Base-by-base conservation (phyloP, 2,329 filamentous ascomycete genomes). In the Tetracladium maxilliforme region DNA sequence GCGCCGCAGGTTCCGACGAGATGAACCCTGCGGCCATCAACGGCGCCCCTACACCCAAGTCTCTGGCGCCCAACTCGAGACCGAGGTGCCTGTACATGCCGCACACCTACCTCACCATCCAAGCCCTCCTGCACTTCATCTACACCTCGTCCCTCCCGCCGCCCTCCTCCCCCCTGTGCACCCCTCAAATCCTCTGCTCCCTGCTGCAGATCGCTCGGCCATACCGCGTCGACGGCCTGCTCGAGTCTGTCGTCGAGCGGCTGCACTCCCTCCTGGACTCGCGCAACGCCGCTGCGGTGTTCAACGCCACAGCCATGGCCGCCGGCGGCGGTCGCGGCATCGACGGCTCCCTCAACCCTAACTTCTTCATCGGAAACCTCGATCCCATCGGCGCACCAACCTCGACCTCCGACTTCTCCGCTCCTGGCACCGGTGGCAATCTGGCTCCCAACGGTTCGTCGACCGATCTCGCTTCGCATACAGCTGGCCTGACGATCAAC, bases 301-400 rank as follows among this genome's bases (percentile, higher is more conserved):
- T 98, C 60, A 98, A 98, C 37, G 90, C 90, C 1, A 90, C 87
- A 0, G 90, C 90, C 26, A 95, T 95, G 90, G 90, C 86, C 1
- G 90, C 90, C 2, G 90, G 90, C 8, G 86, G 90, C 14, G 90
- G 90, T 1, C 71, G 84, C 23, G 80, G 81, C 23, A 81, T 87
- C 15, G 74, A 78, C 26, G 81, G 63, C 19, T 60, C 56, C 2
- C 50, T 72, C 16, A 71, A 72, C 38, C n/a, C n/a, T n/a, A n/a
- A n/a, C n/a, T n/a, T n/a, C n/a, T n/a, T n/a, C n/a, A n/a, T n/a
- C n/a, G n/a, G n/a, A n/a, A n/a, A n/a, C n/a, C n/a, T n/a, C n/a
- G n/a, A n/a, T n/a, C n/a, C n/a, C n/a, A n/a, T n/a, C n/a, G n/a
- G n/a, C n/a, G n/a, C n/a, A n/a, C n/a, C n/a, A n/a, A n/a, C n/a